These are phyloP conservation scores for Butyriboletus loyo DNA, from an alignment of 768 basidiomycete genomes.

Conservation along the genomic window DNA sequence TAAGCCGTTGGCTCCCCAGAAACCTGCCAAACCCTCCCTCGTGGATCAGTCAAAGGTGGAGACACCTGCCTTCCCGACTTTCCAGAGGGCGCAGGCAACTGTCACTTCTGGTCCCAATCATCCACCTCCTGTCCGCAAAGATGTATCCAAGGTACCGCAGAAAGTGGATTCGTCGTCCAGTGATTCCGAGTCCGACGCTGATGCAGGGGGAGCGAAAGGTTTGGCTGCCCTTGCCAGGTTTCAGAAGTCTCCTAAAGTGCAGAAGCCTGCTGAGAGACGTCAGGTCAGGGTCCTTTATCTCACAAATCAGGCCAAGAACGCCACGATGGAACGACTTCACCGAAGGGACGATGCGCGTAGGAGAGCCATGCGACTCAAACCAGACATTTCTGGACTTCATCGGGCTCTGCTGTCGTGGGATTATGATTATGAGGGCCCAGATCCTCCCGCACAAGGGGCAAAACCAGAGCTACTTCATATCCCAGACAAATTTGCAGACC, in stretches of 20 bases:
- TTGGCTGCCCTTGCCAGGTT: constrained; percentile 56
- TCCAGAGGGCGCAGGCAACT: constrained; percentile 35
- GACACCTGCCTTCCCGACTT: constrained; percentile 41
- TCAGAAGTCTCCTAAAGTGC: constrained; percentile 59
- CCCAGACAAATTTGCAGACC: constrained; percentile 62
- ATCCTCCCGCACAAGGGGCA: constrained; percentile 52
- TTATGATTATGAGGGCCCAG: constrained; percentile 62
- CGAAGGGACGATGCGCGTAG: constrained; percentile 60
- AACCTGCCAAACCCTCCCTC: constrained; percentile 13
- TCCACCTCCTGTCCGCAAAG: constrained; percentile 17
- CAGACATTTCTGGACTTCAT: constrained; percentile 79
- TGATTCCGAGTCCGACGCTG: constrained; percentile 47
- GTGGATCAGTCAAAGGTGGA: constrained; percentile 34
- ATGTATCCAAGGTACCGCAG: constrained; percentile 5
- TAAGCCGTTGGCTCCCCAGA: constrained; percentile 13
- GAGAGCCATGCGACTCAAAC: constrained; percentile 69
- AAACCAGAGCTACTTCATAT: constrained; percentile 41
- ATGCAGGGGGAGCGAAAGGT: constrained; percentile 38
- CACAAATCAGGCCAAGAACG: constrained; percentile 40
- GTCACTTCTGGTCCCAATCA: constrained; percentile 34
- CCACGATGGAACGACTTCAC: constrained; percentile 47
- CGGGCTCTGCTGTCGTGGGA: constrained; percentile 82
- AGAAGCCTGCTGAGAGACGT: constrained; percentile 55
- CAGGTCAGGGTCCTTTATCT: constrained; percentile 63
- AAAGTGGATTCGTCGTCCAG: constrained; percentile 37